These are phyloP conservation scores for Dictyostelium capitatum DNA, from an alignment of 78 protist species.

Conservation along the genomic window DNA sequence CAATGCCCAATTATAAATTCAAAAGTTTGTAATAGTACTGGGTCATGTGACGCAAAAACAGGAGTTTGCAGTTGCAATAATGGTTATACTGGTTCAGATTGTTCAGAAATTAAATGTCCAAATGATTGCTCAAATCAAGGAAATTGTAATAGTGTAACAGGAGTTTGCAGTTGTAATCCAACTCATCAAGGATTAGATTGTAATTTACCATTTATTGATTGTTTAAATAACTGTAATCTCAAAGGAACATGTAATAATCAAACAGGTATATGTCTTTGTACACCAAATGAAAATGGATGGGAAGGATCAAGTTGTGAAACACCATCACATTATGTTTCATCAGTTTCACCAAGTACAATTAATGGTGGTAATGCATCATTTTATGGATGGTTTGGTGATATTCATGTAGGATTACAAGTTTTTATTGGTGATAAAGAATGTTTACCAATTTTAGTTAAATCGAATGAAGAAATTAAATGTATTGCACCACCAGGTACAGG, in stretches of 20 bases:
- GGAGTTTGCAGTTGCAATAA: too few species aligned
- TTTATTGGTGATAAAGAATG: background rate
- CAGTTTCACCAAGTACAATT: background rate
- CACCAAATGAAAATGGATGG: background rate
- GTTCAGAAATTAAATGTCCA: too few species aligned
- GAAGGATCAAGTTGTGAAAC: background rate
- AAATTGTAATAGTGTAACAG: background rate
- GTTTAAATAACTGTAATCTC: background rate
- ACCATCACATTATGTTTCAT: background rate
- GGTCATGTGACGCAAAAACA: background rate
- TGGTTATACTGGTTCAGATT: too few species aligned
- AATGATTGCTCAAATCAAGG: background rate
- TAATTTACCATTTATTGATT: background rate
- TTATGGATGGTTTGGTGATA: slow-evolving; percentile 9
- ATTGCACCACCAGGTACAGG: background rate
- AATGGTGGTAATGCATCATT: background rate
- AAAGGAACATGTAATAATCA: background rate
- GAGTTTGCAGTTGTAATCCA: background rate
- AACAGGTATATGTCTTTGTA: slow-evolving; percentile 1
- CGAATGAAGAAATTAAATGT: background rate
- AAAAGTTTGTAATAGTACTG: too few species aligned
- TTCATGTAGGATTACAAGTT: background rate
- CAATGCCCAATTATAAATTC: too few species aligned
- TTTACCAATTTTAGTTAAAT: background rate
- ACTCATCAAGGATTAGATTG: background rate